phyloP scores from a whole-genome alignment of 2,329 filamentous ascomycete genomes.

The Talaromyces albobiverticillius region DNA sequence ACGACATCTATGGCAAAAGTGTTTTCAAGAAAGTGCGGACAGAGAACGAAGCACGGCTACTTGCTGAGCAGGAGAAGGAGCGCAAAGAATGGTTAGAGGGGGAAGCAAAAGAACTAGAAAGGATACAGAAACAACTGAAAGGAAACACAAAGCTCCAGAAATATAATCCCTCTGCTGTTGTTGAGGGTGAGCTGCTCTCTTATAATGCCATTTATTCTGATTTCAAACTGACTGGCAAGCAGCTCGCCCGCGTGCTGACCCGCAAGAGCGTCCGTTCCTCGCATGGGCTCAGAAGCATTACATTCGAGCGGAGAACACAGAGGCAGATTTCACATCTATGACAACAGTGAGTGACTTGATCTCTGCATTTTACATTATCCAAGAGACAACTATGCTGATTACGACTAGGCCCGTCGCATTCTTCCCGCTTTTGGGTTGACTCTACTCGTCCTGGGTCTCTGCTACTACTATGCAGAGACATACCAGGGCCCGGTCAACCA shows the following conservation, averaged over 20 bases:
- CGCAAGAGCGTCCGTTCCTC: slow-evolving; percentile 35
- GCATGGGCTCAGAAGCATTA: slow-evolving; percentile 45
- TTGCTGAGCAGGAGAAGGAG: slow-evolving; percentile 46
- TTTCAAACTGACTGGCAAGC: slow-evolving; percentile 13
- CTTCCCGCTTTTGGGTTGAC: slow-evolving; percentile 42
- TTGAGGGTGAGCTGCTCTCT: slow-evolving; percentile 29
- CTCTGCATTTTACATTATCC: not conserved
- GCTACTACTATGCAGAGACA: slow-evolving; percentile 44
- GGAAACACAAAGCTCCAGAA: slow-evolving; percentile 36
- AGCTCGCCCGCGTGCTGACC: slow-evolving; percentile 41
- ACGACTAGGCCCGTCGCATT: slow-evolving; percentile 42
- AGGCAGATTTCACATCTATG: slow-evolving; percentile 31
- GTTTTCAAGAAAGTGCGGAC: slow-evolving; percentile 39
- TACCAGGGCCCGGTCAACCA: slow-evolving; percentile 49
- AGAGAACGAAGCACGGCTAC: slow-evolving; percentile 37
- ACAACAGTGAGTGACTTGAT: slow-evolving; percentile 30
- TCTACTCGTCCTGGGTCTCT: slow-evolving; percentile 38
- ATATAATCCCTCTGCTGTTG: slow-evolving; percentile 32
- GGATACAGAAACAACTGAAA: slow-evolving; percentile 27
- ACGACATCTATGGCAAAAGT: slow-evolving; percentile 42
- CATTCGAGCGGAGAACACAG: slow-evolving; percentile 33
- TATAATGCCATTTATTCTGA: not conserved
- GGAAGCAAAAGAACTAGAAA: slow-evolving; percentile 44
- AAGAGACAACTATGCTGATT: not conserved
- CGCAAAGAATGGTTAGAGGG: slow-evolving; percentile 52